phyloP scores from a whole-genome alignment of 1,284 basidiomycete species.

The Phenoliferia sp. region DNA sequence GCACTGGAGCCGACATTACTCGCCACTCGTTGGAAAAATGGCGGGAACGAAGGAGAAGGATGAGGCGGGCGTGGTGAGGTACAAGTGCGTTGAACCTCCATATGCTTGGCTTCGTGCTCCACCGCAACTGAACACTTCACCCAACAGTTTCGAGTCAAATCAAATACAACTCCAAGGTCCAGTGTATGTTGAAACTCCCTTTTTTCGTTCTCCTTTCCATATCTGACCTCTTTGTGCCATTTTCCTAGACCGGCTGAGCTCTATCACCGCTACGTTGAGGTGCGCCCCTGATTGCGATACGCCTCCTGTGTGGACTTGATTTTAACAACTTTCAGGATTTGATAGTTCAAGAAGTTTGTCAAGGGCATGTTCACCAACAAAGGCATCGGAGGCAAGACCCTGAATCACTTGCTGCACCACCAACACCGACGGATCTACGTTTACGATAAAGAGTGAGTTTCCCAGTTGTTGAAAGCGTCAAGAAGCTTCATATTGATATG shows the following conservation, averaged over 20 bases:
- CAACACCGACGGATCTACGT: not conserved
- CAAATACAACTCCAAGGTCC: not conserved
- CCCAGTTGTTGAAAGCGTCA: not conserved
- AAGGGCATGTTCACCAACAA: not conserved
- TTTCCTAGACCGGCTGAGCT: not conserved
- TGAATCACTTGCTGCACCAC: not conserved
- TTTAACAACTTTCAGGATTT: not conserved
- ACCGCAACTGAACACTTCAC: not conserved
- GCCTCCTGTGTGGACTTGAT: too few relatives aligned
- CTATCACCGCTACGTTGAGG: not conserved
- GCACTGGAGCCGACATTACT: not conserved
- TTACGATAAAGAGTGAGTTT: not conserved
- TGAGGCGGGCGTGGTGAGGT: not conserved
- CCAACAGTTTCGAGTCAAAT: not conserved
- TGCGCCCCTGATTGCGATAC: too few relatives aligned
- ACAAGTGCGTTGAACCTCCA: not conserved
- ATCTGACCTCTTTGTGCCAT: not conserved
- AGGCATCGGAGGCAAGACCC: not conserved
- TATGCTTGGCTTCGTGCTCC: not conserved
- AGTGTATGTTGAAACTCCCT: not conserved
- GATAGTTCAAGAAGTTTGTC: not conserved
- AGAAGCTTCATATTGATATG: not conserved
- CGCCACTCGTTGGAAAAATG: not conserved
- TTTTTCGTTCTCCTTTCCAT: not conserved
- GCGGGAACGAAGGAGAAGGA: not conserved